These are phyloP conservation scores for Colletotrichum tanaceti DNA, from an alignment of 2,329 filamentous ascomycete species.

Conservation along the genomic window DNA sequence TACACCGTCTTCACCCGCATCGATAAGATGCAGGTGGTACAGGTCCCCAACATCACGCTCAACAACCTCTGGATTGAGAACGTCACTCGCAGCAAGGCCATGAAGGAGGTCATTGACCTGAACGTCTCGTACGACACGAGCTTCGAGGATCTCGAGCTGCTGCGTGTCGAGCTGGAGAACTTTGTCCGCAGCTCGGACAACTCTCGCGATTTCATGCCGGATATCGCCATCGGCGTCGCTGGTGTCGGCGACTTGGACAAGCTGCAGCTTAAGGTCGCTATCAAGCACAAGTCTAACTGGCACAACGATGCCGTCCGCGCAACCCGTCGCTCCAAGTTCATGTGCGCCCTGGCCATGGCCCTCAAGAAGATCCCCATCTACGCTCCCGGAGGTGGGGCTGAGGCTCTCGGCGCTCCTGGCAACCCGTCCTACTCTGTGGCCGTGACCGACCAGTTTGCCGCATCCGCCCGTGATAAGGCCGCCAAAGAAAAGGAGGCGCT, in stretches of 20 bases:
- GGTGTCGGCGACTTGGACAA: constrained; percentile 90
- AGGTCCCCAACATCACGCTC: constrained; percentile 89
- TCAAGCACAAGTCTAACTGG: constrained; percentile 94
- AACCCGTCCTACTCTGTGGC: constrained; percentile 87
- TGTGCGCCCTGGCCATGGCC: constrained; percentile 89
- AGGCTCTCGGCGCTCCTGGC: constrained; percentile 70
- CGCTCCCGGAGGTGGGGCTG: constrained; percentile 78
- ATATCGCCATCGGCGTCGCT: constrained; percentile 81
- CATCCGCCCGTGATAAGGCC: constrained; percentile 69
- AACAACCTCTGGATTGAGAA: constrained; percentile 98
- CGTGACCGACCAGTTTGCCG: constrained; percentile 75
- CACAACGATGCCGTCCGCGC: constrained; percentile 86
- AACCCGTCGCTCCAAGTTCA: constrained; percentile 90
- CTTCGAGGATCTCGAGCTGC: constrained; percentile 88
- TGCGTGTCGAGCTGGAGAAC: constrained; percentile 84
- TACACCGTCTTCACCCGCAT: constrained; percentile 88
- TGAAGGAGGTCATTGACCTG: constrained; percentile 86
- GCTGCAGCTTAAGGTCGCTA: constrained; percentile 82
- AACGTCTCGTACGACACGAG: constrained; percentile 87
- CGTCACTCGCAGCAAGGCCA: constrained; percentile 87
- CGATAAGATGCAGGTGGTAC: constrained; percentile 80
- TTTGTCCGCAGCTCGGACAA: constrained; percentile 90
- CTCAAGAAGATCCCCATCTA: constrained; percentile 89
- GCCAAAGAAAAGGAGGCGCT: constrained; percentile 70
- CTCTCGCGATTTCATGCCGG: constrained; percentile 87